Percentiles rank a stretch among this genome's conserved stretches.
Conservation (phyloP, 345 rosid genomes). For the Clarkia xantiana region DNA sequence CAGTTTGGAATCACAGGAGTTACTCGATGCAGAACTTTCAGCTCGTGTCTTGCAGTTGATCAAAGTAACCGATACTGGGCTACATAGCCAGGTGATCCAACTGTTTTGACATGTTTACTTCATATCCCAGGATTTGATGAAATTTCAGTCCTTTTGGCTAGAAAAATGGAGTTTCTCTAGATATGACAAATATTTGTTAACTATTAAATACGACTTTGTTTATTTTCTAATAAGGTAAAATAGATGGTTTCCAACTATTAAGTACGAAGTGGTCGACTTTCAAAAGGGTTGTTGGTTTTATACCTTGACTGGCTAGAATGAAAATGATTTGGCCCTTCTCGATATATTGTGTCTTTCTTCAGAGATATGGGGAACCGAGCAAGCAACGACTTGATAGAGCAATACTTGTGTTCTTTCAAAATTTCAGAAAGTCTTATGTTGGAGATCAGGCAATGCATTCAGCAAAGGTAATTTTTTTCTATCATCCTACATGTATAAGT, state of each 20-base stretch:
- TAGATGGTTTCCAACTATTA: background rate
- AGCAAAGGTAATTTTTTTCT: conserved; percentile 54
- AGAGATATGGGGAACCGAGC: conserved; percentile 86
- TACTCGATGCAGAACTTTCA: conserved; percentile 97
- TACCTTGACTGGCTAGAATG: no score
- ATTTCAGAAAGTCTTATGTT: conserved; percentile 92
- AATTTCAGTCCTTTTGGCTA: background rate
- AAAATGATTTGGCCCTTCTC: no score
- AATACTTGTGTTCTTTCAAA: conserved; percentile 92
- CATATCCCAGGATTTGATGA: no score
- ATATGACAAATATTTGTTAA: no score
- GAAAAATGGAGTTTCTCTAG: no score
- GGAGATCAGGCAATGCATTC: conserved; percentile 99
- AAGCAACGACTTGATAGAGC: conserved; percentile 98
- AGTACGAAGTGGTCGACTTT: no score
- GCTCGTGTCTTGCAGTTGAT: conserved; percentile 94
- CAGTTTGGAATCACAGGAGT: conserved; percentile 92
- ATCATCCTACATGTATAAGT: background rate
- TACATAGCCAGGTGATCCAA: conserved; percentile 43
- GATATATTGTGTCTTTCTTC: conserved; percentile 14
- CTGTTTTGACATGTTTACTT: background rate
- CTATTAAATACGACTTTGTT: no score
- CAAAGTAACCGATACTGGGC: conserved; percentile 80
- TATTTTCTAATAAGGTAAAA: background rate
- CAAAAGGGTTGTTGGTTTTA: no score